Percentiles rank a stretch among this genome's conserved stretches.
Evolutionary conservation across 805 yeast genomes (phyloP).

Genomic region (Metschnikowia cerradonensis): DNA sequence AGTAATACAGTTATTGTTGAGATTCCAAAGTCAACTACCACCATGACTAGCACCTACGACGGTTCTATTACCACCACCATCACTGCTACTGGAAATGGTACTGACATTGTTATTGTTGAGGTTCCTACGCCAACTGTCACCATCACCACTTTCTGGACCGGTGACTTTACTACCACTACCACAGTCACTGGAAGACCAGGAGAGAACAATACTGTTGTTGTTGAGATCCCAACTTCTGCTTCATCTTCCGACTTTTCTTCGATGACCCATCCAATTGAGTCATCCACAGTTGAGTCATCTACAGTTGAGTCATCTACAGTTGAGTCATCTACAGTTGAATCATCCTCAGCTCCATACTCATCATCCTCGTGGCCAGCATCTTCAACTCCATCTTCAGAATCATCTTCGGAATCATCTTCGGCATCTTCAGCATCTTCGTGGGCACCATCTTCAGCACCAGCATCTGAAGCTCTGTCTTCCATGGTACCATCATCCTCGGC

Average conservation of each 20-base stretch:
- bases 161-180: too few relatives aligned
- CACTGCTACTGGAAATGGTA: neutral
- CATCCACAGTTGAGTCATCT: neutral
- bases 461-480: too few relatives aligned
- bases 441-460: neutral
- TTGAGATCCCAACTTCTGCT: too few relatives aligned
- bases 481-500: neutral
- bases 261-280: neutral
- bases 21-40: neutral
- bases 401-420: neutral
- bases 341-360: neutral
- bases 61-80: constrained; percentile 1
- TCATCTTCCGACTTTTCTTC: neutral
- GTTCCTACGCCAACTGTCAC: constrained; percentile 8
- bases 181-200: too few relatives aligned
- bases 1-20: too few relatives aligned
- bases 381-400: neutral
- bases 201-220: too few relatives aligned
- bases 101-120: constrained; percentile 7
- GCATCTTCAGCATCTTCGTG: neutral
- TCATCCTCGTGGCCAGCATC: neutral
- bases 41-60: constrained; percentile 11
- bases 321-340: neutral
- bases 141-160: too few relatives aligned
- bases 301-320: neutral